Evolutionary conservation across 768 basidiomycete genomes (phyloP).

Genomic region (Galerina marginata): DNA sequence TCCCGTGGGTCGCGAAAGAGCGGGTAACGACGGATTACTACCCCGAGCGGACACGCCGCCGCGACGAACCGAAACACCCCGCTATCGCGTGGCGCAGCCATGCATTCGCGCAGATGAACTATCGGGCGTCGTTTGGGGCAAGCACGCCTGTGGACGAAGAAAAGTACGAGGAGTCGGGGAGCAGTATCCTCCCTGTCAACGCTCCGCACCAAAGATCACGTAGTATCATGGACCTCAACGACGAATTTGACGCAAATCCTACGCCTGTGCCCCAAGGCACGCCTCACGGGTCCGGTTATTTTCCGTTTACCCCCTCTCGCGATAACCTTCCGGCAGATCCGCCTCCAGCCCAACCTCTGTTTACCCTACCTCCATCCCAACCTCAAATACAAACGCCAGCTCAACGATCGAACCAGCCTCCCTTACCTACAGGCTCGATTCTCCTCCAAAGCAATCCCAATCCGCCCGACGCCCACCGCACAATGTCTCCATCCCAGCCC

Average conservation of each 20-base stretch:
- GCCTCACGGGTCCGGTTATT: background rate
- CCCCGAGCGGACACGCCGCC: constrained; percentile 34
- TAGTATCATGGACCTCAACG: constrained; percentile 9
- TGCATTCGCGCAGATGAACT: background rate
- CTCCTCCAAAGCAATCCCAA: background rate
- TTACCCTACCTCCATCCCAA: background rate
- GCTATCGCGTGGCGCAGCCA: constrained; percentile 30
- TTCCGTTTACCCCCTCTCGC: background rate
- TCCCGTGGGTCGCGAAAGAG: constrained; percentile 50
- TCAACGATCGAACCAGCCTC: background rate
- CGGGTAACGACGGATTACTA: constrained; percentile 52
- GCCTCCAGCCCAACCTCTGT: background rate
- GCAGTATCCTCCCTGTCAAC: background rate
- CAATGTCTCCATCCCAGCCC: background rate
- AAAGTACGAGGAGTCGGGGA: background rate
- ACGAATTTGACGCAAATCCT: constrained; percentile 11
- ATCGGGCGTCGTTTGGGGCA: background rate
- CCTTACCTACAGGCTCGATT: background rate
- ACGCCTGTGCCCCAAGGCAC: constrained; percentile 4
- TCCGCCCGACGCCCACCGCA: background rate
- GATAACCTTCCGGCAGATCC: background rate
- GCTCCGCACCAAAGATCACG: constrained; percentile 9
- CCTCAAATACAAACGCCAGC: background rate
- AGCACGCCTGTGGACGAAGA: background rate
- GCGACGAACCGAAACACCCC: constrained; percentile 23